Evolutionary conservation across 345 rosid species (phyloP), one percentile per base, ranked within the genome.

Genomic region (Ceriops tagal): DNA sequence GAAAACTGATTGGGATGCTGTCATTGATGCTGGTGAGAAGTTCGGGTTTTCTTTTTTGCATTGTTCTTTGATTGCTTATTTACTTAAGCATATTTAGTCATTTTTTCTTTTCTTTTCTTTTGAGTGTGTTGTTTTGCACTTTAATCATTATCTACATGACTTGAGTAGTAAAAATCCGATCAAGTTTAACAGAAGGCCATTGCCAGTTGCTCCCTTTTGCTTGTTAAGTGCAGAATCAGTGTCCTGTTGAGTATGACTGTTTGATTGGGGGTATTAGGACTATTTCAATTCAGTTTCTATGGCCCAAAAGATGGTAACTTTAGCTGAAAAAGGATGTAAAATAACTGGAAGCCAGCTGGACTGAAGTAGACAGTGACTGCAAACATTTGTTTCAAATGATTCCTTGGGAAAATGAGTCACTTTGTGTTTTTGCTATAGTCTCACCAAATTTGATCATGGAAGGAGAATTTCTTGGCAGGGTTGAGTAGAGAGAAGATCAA

Each of bases 1-100:
- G 20, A 77, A 73, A 70, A 83, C 91, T 52, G 83, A 87, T 64
- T 93, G 98, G 98, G 98, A 93, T 80, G 81, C 88, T 30, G 92
- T 91, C 65, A 93, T 93, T 71, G 96, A 91, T 81, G 88, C 97
- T 79, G 98, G 98, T 91, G 66, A 73, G 88, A 8, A 26, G 27
- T 57, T 56, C 5, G 62, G 20, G 20, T 13, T 26, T 77, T 53
- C 9, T 43, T 21, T 67, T 53, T 55, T 2, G 31, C 6, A 16
- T 57, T n/a, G 1, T 66, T 59, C 4, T n/a, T 39, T 31, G 19
- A 37, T 66, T 20, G 10, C 30, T 16, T 53, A 56, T 56, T 22
- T 56, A 15, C 16, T 67, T 21, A 5, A 35, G 62, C 26, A 8
- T 10, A 16, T 47, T n/a, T 47, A 16, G 20, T 69, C 60, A 18